A percentile compares a stretch with the other conserved stretches of the same genome.
Conservation (phyloP, 441 rosid genomes). For the Sinapis alba region DNA sequence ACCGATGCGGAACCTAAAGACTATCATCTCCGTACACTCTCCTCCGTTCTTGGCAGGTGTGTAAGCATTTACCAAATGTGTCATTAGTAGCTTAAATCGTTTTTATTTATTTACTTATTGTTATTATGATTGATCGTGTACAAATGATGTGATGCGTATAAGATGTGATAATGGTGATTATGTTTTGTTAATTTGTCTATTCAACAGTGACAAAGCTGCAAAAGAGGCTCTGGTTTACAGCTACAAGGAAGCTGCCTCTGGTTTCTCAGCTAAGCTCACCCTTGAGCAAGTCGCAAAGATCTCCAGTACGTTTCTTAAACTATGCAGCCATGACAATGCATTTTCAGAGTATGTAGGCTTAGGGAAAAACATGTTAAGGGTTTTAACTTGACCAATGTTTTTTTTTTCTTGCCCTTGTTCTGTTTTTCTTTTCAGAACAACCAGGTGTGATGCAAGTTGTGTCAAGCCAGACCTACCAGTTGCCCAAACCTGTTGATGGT, state of each 20-base stretch:
- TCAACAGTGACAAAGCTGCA: slow-evolving; percentile 55
- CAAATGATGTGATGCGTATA: neutral
- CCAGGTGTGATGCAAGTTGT: slow-evolving; percentile 85
- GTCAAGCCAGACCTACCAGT: slow-evolving; percentile 61
- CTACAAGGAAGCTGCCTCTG: slow-evolving; percentile 76
- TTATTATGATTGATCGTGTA: neutral
- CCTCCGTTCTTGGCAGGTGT: slow-evolving; percentile 78
- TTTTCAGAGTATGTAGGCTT: neutral
- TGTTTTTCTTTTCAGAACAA: slow-evolving; percentile 50
- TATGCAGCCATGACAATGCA: neutral
- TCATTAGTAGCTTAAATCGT: neutral
- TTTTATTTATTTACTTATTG: neutral
- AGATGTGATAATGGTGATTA: neutral
- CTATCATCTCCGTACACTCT: slow-evolving; percentile 69
- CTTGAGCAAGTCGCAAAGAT: slow-evolving; percentile 70
- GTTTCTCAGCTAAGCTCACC: slow-evolving; percentile 87
- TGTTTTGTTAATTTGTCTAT: neutral
- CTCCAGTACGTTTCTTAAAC: slow-evolving; percentile 47
- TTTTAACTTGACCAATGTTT: neutral
- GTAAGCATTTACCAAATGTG: neutral
- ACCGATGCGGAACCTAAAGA: slow-evolving; percentile 61
- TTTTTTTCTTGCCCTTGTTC: neutral
- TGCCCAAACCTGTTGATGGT: slow-evolving; percentile 48
- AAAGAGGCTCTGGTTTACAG: slow-evolving; percentile 69
- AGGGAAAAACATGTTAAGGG: neutral